phyloP scores from a whole-genome alignment of 202 grass and related monocot species.

The Cymbopogon flexuosus region DNA sequence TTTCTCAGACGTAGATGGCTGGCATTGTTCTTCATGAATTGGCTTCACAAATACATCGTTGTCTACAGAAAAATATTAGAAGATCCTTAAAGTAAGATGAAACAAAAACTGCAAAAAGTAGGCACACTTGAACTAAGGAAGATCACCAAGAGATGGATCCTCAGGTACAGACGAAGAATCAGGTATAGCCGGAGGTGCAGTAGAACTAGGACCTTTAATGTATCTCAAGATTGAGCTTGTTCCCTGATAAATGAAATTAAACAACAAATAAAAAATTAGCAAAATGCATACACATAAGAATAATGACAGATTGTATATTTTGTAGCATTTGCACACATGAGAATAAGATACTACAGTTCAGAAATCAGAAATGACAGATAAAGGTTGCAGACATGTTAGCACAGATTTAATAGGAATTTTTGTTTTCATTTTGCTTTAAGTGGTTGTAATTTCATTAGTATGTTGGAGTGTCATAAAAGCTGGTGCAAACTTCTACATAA shows the following conservation, averaged over 20 bases:
- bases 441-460: neutral
- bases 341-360: neutral
- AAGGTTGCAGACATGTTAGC: neutral
- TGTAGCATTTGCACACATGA: neutral
- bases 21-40: constrained; percentile 27
- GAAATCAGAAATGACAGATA: neutral
- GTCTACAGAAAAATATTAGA: constrained; percentile 28
- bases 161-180: constrained; percentile 32
- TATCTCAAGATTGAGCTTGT: constrained; percentile 83
- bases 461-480: neutral
- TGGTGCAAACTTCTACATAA: neutral
- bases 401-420: neutral
- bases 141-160: constrained; percentile 37
- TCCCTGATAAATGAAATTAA: constrained; percentile 45
- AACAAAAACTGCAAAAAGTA: neutral
- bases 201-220: constrained; percentile 41
- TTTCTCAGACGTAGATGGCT: constrained; percentile 37
- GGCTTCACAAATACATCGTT: constrained; percentile 15
- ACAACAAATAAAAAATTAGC: neutral
- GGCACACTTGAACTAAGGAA: constrained; percentile 7
- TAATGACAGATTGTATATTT: neutral
- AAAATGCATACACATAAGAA: constrained; percentile 7
- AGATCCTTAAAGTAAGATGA: constrained; percentile 24
- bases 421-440: neutral
- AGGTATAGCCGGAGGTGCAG: constrained; percentile 24